phyloP scores from a whole-genome alignment of 78 protist species.

The Guillardia theta region DNA sequence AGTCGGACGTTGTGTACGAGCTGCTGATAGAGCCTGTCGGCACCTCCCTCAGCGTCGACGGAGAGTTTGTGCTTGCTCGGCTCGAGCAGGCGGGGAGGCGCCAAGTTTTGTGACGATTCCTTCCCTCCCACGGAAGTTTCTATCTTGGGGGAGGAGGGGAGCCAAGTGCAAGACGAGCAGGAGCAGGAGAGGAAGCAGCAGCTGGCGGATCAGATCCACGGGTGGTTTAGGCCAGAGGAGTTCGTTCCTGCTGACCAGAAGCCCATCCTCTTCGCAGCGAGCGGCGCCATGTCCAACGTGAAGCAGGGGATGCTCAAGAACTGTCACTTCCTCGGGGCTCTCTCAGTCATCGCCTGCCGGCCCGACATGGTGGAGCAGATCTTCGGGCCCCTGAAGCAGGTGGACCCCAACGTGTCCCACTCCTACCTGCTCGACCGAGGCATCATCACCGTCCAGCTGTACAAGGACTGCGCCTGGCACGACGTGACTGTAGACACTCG shows the following conservation, averaged over 20 bases:
- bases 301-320: constrained; percentile 23
- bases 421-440: not conserved
- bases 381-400: not conserved
- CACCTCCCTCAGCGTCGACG: too few relatives aligned
- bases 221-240: too few relatives aligned
- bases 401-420: not conserved
- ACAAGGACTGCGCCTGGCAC: not conserved
- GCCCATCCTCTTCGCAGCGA: not conserved
- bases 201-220: too few relatives aligned
- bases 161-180: too few relatives aligned
- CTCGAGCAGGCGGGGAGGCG: not conserved
- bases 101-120: not conserved
- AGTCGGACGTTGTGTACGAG: too few relatives aligned
- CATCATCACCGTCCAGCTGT: not conserved
- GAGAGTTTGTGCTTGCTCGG: too few relatives aligned
- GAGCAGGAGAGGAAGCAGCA: too few relatives aligned
- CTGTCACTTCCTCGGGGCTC: constrained; percentile 32
- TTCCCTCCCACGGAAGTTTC: not conserved
- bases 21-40: too few relatives aligned
- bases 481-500: constrained; percentile 23
- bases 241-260: too few relatives aligned
- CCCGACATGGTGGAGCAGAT: not conserved
- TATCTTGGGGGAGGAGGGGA: too few relatives aligned
- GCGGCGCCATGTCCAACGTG: not conserved
- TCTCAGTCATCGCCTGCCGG: not conserved